Evolutionary conservation across 2,329 filamentous ascomycete species (phyloP), one percentile per base, ranked within the genome.

Genomic region (Fusarium sp.): DNA sequence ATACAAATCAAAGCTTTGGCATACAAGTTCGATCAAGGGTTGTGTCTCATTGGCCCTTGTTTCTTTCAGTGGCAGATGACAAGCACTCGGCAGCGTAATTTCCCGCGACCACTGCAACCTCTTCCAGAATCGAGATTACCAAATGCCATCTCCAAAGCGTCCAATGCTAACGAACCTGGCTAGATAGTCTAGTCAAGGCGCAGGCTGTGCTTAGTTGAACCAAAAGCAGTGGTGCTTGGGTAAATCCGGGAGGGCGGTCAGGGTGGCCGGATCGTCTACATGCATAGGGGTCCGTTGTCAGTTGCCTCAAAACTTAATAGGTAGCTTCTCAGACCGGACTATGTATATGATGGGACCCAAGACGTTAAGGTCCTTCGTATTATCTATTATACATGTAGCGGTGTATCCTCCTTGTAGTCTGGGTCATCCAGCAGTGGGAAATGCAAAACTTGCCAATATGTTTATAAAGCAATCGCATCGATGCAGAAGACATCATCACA

Each of bases 161-260:
- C 49, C 49, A 41, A 53, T 53, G 34, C 34, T 22, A 41, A 41
- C 18, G 13, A 20, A 20, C 30, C 53, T 27, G 7, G 22, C 13
- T 53, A 29, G 24, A n/a, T 53, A 53, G 24, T 41, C 30, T 51
- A 41, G 29, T 55, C 30, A 27, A 55, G 34, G 49, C 22, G 49
- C 16, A 27, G 14, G 29, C 9, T 41, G 6, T 41, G 54, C 20
- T 20, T 20, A 20, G 20, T 20, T 20, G 20, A 20, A 20, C 20
- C 20, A 20, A 20, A 20, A 20, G 20, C 20, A 20, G 20, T 20
- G 20, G 20, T 20, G 20, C 59, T 57, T 73, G 63, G 70, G 49
- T 66, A 72, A 66, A 66, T 60, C 57, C 64, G 65, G 70, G 34
- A 61, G 57, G 61, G 72, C 72, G 72, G 72, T 74, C 70, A 72